These are phyloP conservation scores for Claviceps lovelessii DNA, from an alignment of 2,329 filamentous ascomycete genomes.

Conservation along the genomic window DNA sequence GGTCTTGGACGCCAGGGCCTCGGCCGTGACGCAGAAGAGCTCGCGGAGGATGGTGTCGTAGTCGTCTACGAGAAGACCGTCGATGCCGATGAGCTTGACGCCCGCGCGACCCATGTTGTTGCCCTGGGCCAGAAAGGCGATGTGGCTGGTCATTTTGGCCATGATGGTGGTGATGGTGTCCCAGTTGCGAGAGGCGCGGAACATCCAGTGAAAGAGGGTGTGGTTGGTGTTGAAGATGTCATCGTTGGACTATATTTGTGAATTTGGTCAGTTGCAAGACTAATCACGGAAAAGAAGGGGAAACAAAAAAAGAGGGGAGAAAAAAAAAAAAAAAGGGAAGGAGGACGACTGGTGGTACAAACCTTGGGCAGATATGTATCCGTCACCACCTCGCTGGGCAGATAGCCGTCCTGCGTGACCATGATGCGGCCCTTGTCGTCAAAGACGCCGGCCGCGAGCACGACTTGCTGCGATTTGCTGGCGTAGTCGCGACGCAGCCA, in stretches of 20 bases:
- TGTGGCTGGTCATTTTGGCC: constrained; percentile 55
- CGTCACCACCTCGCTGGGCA: constrained; percentile 65
- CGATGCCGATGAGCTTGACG: constrained; percentile 35
- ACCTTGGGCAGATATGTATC: constrained; percentile 58
- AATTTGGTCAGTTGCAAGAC: neutral
- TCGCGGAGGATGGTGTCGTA: constrained; percentile 70
- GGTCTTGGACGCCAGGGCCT: constrained; percentile 55
- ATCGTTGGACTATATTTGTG: constrained; percentile 6
- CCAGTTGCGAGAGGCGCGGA: constrained; percentile 70
- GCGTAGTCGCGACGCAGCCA: constrained; percentile 37
- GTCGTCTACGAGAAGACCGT: constrained; percentile 46
- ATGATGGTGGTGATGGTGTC: constrained; percentile 50
- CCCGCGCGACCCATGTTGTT: constrained; percentile 20
- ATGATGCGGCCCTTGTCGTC: constrained; percentile 51
- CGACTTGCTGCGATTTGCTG: constrained; percentile 47
- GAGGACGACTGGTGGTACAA: constrained; percentile 5
- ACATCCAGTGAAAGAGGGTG: constrained; percentile 77
- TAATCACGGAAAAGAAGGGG: neutral
- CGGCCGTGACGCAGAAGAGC: constrained; percentile 67
- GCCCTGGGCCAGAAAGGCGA: constrained; percentile 37
- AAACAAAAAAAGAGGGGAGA: neutral
- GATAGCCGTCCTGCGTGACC: constrained; percentile 52
- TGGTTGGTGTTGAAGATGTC: constrained; percentile 66
- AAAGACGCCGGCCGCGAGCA: constrained; percentile 48
- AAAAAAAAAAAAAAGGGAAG: too few relatives aligned